phyloP scores from a whole-genome alignment of 2,329 filamentous ascomycete genomes.

The Talaromyces sp. region DNA sequence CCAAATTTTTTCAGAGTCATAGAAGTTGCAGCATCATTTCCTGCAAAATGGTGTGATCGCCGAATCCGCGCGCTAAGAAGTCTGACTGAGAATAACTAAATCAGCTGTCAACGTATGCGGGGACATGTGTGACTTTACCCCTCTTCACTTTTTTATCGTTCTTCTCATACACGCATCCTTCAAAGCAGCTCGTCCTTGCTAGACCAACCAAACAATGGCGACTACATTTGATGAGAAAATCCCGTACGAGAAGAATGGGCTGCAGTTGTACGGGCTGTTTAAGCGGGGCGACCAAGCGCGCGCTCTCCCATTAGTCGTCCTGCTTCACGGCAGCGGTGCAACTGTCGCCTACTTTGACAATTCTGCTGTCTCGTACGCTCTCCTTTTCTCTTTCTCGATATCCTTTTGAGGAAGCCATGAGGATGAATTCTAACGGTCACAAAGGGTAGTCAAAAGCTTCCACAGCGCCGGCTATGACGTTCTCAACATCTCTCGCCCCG shows the following conservation, averaged over 20 bases:
- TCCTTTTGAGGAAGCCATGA: not conserved
- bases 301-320: slow-evolving; percentile 15
- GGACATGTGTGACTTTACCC: not conserved
- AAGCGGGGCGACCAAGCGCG: slow-evolving; percentile 16
- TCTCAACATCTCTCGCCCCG: slow-evolving; percentile 22
- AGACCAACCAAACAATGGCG: slow-evolving; percentile 8
- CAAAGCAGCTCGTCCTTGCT: not conserved
- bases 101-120: not conserved
- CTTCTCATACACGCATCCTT: not conserved
- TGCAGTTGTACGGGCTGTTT: slow-evolving; percentile 17
- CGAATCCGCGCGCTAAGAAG: not conserved
- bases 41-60: not conserved
- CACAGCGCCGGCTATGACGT: slow-evolving; percentile 20
- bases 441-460: slow-evolving; percentile 17
- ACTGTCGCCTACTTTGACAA: slow-evolving; percentile 23
- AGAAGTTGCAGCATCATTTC: not conserved
- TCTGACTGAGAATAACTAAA: not conserved
- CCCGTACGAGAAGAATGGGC: slow-evolving; percentile 14
- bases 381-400: not conserved
- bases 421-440: not conserved
- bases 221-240: slow-evolving; percentile 19
- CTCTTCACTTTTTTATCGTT: not conserved
- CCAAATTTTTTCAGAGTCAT: not conserved
- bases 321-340: slow-evolving; percentile 21
- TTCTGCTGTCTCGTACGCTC: slow-evolving; percentile 19